Evolutionary conservation across 306 rosid genomes (phyloP).

Genomic region (Bauhinia variegata): DNA sequence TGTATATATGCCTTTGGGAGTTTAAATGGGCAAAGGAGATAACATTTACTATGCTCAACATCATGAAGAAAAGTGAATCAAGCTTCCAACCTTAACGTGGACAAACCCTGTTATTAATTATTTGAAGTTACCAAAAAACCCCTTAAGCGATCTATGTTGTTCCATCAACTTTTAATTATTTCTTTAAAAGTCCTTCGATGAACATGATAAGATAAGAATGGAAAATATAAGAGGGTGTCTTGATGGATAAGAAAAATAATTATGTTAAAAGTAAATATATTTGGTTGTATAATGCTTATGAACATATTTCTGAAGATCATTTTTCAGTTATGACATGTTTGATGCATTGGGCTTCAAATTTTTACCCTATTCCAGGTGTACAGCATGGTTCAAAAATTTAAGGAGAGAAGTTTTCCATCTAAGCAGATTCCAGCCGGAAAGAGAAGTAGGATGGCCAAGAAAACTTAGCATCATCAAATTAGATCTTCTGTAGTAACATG

Average conservation of each 20-base stretch:
- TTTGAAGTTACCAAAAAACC: too few relatives aligned
- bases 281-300: not conserved
- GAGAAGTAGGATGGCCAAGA: constrained; percentile 44
- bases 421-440: constrained; percentile 45
- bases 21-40: not conserved
- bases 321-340: not conserved
- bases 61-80: not conserved
- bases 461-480: constrained; percentile 26
- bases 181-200: too few relatives aligned
- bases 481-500: constrained; percentile 14
- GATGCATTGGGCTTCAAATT: constrained; percentile 8
- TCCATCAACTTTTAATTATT: too few relatives aligned
- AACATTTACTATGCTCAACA: too few relatives aligned
- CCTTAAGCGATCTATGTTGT: too few relatives aligned
- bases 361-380: constrained; percentile 59
- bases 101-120: too few relatives aligned
- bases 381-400: constrained; percentile 71
- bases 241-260: too few relatives aligned
- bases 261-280: too few relatives aligned
- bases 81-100: not conserved
- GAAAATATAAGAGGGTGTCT: too few relatives aligned
- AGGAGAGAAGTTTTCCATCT: constrained; percentile 52
- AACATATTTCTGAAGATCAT: not conserved
- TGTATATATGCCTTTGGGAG: not conserved
- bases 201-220: too few relatives aligned